phyloP scores from a whole-genome alignment of 1,139 yeast species.

The Diutina pseudorugosa region DNA sequence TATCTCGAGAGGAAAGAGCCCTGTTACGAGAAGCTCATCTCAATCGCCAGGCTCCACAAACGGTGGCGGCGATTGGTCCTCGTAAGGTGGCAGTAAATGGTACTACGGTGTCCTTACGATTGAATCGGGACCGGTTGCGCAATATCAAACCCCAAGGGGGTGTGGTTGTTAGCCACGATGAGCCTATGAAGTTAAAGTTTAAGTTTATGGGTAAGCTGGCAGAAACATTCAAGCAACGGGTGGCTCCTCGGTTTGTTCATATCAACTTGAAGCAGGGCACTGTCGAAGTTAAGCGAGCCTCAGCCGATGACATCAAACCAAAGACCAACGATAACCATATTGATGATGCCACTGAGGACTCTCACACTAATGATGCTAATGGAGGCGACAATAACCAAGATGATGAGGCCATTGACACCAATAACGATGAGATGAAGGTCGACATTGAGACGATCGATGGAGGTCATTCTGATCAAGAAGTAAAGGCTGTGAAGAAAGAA shows the following conservation, averaged over 20 bases:
- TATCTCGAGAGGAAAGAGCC: background rate
- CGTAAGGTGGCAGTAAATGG: conserved; percentile 1
- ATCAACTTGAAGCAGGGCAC: background rate
- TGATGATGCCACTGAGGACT: conserved; percentile 7
- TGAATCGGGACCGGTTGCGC: background rate
- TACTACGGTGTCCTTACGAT: background rate
- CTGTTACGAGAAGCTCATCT: conserved; percentile 4
- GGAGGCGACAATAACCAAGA: conserved; percentile 6
- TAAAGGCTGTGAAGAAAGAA: background rate
- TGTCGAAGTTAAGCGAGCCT: background rate
- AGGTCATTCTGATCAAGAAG: conserved; percentile 14
- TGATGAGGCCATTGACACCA: background rate
- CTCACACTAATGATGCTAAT: conserved; percentile 19
- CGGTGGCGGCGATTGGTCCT: conserved; percentile 2
- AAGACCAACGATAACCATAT: background rate
- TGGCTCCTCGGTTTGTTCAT: background rate
- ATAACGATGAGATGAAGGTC: background rate
- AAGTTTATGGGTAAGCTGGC: background rate
- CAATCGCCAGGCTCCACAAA: conserved; percentile 4
- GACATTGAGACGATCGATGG: conserved; percentile 14
- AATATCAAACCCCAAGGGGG: background rate
- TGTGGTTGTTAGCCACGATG: background rate
- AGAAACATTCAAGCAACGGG: background rate
- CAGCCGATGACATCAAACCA: conserved; percentile 1
- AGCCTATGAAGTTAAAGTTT: background rate